phyloP scores from a whole-genome alignment of 129 eudicot species.

The Artemisia tridentata region DNA sequence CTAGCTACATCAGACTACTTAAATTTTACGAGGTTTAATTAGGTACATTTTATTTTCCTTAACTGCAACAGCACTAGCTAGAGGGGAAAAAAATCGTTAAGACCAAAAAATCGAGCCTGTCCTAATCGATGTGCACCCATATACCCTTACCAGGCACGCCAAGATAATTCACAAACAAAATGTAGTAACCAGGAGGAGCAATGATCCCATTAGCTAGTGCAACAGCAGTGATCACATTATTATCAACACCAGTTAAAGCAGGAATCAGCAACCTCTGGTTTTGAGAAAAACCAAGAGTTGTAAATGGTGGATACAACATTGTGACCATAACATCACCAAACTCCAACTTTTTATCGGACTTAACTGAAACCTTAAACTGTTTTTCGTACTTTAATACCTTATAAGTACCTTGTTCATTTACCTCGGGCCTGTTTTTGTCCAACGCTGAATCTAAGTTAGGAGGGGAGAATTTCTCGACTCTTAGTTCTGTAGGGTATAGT shows the following conservation, averaged over 20 bases:
- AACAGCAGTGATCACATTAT: slow-evolving; percentile 20
- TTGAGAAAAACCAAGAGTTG: slow-evolving; percentile 70
- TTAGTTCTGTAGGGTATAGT: slow-evolving; percentile 58
- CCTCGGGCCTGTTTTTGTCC: slow-evolving; percentile 24
- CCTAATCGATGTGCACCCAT: slow-evolving; percentile 52
- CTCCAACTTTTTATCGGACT: neutral
- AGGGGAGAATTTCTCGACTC: slow-evolving; percentile 76
- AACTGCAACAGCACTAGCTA: too few relatives aligned
- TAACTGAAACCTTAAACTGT: slow-evolving; percentile 26
- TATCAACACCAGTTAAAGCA: neutral
- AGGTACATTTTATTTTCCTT: too few relatives aligned
- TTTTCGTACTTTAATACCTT: slow-evolving; percentile 36
- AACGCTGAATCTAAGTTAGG: slow-evolving; percentile 57
- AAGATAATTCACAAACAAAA: slow-evolving; percentile 49
- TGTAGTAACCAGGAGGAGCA: slow-evolving; percentile 68
- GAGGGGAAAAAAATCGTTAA: too few relatives aligned
- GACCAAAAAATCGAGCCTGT: neutral
- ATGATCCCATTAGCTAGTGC: slow-evolving; percentile 25
- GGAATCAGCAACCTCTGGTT: slow-evolving; percentile 57
- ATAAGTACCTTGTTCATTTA: slow-evolving; percentile 14
- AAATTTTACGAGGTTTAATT: too few relatives aligned
- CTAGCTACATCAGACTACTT: too few relatives aligned
- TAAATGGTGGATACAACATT: slow-evolving; percentile 68
- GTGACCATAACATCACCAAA: slow-evolving; percentile 45
- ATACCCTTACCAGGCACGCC: slow-evolving; percentile 63